Base-by-base conservation (phyloP, 2,329 filamentous ascomycete genomes). In the Hypoxylon sp. region DNA sequence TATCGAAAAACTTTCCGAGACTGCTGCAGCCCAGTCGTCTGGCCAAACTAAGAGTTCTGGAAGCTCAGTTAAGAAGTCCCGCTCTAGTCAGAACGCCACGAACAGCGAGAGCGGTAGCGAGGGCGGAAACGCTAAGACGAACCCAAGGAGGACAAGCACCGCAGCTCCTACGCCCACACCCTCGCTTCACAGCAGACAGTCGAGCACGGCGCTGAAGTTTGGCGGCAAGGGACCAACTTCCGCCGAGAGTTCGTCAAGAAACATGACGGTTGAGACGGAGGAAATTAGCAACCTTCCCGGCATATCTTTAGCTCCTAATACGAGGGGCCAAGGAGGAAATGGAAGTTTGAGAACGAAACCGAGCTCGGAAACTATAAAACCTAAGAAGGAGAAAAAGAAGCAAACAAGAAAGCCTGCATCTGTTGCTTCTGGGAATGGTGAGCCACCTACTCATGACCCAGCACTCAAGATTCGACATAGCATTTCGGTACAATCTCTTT, bases 221-320 rank as follows among this genome's bases (percentile, higher is more conserved):
- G 83, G 83, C 56, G 82, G 85, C 62, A 93, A 94, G 76, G 85
- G 88, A 35, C 93, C 94, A 77, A 83, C 88, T 29, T 78, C 82
- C 10, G 83, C 86, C 56, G 93, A 97, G 77, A 90, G 89, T n/a
- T 91, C 92, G 37, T 87, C 91, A 63, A 90, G 92, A 76, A 96
- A 93, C 75, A 98, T 99, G 94, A 98, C 93, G 8, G 95, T 98
- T 13, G 96, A 99, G 82, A 98, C 96, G 0, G 96, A 99, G 80
- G 97, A 94, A 0, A 96, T 99, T 39, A 92, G 89, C 47, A 97
- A 94, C 2, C 92, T 98, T 60, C 93, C 94, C 10, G 94, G 97
- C 76, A 88, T 94, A 29, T 89, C 91, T 8, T 84, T 97, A 29
- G 90, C 91, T 6, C 82, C 85, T 35, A 88, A 88, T 39, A 85